A percentile compares a stretch with the other conserved stretches of the same genome.
Conservation (phyloP, 192 early-diverging fungal species). For the Coemansia sp. region DNA sequence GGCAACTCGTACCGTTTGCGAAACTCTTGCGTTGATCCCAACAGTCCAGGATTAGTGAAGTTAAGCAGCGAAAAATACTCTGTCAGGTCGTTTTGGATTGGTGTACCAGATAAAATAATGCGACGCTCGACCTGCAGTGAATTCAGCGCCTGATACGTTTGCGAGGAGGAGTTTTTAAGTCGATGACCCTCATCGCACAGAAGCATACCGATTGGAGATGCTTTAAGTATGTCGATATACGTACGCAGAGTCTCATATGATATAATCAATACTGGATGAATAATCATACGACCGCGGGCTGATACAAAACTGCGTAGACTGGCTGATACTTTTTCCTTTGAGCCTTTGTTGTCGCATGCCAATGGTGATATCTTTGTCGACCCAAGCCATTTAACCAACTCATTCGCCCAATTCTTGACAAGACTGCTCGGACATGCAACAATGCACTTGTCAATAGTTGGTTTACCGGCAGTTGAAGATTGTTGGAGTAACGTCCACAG, state of each 20-base stretch:
- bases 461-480: slow-evolving; percentile 81
- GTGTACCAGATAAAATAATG: slow-evolving; percentile 95
- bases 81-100: slow-evolving; percentile 84
- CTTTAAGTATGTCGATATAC: slow-evolving; percentile 71
- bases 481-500: slow-evolving; percentile 97
- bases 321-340: slow-evolving; percentile 79
- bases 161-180: slow-evolving; percentile 85
- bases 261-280: slow-evolving; percentile 92
- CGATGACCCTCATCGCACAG: slow-evolving; percentile 98
- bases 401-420: slow-evolving; percentile 99
- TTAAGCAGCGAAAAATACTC: slow-evolving; percentile 95
- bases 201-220: slow-evolving; percentile 84
- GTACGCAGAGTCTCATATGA: slow-evolving; percentile 94
- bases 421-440: slow-evolving; percentile 94
- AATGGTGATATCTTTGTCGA: slow-evolving; percentile 75
- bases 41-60: slow-evolving; percentile 90
- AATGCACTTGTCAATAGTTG: slow-evolving; percentile 93
- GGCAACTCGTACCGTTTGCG: slow-evolving; percentile 90
- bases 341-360: slow-evolving; percentile 85
- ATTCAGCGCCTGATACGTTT: slow-evolving; percentile 80
- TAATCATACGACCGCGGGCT: slow-evolving; percentile 80
- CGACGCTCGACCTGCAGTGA: slow-evolving; percentile 83
- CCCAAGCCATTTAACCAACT: slow-evolving; percentile 95
- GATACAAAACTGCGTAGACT: slow-evolving; percentile 78
- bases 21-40: slow-evolving; percentile 88